These are phyloP conservation scores for Dactylellina sp. DNA, from an alignment of 2,329 filamentous ascomycete species.

Conservation along the genomic window DNA sequence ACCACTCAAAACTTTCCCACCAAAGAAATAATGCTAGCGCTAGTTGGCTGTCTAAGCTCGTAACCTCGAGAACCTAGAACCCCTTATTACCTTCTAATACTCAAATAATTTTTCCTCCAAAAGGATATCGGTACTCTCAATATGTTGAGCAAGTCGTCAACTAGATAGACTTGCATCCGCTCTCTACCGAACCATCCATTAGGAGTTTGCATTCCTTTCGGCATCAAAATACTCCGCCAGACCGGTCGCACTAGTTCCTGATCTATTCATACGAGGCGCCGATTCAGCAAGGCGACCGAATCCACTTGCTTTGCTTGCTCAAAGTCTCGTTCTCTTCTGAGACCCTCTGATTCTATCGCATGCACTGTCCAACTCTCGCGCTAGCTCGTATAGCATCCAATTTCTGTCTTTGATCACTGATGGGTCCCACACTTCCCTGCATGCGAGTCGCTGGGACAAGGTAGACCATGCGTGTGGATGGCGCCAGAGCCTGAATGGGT, in stretches of 20 bases:
- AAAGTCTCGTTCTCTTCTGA: neutral
- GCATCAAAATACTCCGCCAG: constrained; percentile 5
- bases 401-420: constrained; percentile 30
- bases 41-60: neutral
- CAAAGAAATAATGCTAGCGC: too few species aligned
- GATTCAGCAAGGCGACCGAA: constrained; percentile 11
- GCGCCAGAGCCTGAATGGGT: constrained; percentile 5
- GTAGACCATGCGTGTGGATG: constrained; percentile 14
- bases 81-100: neutral
- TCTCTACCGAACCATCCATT: neutral
- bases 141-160: neutral
- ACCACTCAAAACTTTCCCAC: too few species aligned
- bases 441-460: constrained; percentile 22
- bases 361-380: constrained; percentile 1
- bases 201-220: constrained; percentile 15
- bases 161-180: neutral
- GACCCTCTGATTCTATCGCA: neutral
- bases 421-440: constrained; percentile 31
- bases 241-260: constrained; percentile 17
- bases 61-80: neutral
- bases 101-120: neutral
- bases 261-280: constrained; percentile 13
- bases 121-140: neutral
- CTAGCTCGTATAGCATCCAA: constrained; percentile 25
- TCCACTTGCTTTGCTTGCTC: neutral